A percentile compares a stretch with the other conserved stretches of the same genome.
Conservation (phyloP, 179 eudicot genomes). For the Silene coronaria region DNA sequence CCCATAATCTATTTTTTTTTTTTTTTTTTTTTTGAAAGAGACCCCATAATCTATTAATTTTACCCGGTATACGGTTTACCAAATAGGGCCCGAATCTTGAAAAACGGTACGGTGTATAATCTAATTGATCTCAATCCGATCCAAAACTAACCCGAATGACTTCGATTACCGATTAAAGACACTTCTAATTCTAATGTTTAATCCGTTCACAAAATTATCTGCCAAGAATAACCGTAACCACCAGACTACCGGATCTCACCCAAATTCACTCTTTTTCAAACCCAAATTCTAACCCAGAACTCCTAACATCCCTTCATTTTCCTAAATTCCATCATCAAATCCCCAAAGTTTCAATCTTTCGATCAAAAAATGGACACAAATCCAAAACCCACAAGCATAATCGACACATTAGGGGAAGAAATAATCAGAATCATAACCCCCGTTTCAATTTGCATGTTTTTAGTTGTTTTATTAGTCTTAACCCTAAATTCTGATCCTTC, state of each 20-base stretch:
- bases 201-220: no score
- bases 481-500: slow-evolving; percentile 35
- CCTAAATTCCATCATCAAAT: not conserved
- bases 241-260: not conserved
- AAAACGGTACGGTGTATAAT: no score
- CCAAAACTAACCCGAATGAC: no score
- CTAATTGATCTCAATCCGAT: no score
- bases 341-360: not conserved
- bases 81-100: no score
- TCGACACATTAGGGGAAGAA: slow-evolving; percentile 77
- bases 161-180: no score
- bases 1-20: no score
- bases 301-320: not conserved
- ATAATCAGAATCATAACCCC: slow-evolving; percentile 74
- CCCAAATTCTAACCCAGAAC: not conserved
- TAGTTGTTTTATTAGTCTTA: slow-evolving; percentile 67
- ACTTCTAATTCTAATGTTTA: no score
- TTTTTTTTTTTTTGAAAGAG: no score
- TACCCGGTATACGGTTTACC: no score
- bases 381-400: slow-evolving; percentile 48
- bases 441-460: slow-evolving; percentile 79
- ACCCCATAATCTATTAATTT: no score
- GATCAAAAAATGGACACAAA: slow-evolving; percentile 43
- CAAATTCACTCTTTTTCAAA: not conserved
- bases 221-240: no score